Evolutionary conservation across 305 asterid species (phyloP).

Genomic region (Fraxinus nigra): DNA sequence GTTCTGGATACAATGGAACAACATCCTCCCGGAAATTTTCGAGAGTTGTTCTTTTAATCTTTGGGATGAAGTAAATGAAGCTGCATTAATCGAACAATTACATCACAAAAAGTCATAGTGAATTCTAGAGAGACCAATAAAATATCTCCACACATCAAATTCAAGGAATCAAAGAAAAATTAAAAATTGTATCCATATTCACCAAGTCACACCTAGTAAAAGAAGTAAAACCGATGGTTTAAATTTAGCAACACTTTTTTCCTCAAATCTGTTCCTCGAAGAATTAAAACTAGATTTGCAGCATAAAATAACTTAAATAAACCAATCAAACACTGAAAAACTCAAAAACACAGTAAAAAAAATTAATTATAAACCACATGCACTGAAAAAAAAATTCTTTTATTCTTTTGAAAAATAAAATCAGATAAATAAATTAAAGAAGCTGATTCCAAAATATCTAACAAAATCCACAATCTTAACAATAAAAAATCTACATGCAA

Average conservation of each 20-base stretch:
- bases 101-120: neutral
- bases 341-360: conserved; percentile 11
- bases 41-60: too few species aligned
- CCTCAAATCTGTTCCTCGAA: neutral
- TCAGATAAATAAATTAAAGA: neutral
- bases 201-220: neutral
- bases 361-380: conserved; percentile 19
- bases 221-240: neutral
- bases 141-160: neutral
- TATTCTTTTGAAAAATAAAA: conserved; percentile 2
- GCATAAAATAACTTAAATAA: conserved; percentile 10
- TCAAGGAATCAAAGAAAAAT: neutral
- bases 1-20: neutral
- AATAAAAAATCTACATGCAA: conserved; percentile 25
- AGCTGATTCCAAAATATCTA: neutral
- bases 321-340: conserved; percentile 15
- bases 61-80: neutral
- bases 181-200: neutral
- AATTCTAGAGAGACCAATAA: neutral
- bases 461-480: neutral
- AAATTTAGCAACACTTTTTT: neutral
- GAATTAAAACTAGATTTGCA: neutral
- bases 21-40: neutral
- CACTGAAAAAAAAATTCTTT: conserved; percentile 7
- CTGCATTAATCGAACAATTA: neutral